Base-by-base conservation (phyloP, 1,284 basidiomycete genomes). In the Microbotryomycetes sp. region DNA sequence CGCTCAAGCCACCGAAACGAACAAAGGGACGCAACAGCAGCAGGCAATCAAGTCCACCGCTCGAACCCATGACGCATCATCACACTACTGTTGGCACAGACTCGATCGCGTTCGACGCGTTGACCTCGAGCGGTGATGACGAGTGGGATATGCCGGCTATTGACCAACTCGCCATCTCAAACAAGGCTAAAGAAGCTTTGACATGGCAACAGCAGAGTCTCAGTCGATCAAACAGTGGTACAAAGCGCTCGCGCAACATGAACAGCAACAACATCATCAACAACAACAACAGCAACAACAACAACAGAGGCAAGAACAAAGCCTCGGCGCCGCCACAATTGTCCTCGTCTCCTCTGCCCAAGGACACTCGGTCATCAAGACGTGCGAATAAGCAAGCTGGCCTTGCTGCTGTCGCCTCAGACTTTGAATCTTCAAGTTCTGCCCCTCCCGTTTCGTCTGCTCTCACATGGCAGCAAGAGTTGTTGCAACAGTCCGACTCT, bases 381-480 rank as follows among this genome's bases (percentile, higher is more conserved):
- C n/a, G n/a, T n/a, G 36, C 36, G 36, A 19, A 9, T 12, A 9
- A 42, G 12, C 36, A 42, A 19, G 9, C 36, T 42, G 9, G 12
- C 36, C 36, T 12, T 19, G 36, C 36, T 9, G 9, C 36, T 12
- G 9, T 42, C 36, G 19, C 36, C 36, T 19, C 9, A 19, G 36
- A 12, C 19, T 12, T 19, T 19, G 12, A 42, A 12, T 42, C 36
- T 42, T 19, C 9, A 19, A 19, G 9, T 42, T 12, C 36, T 19
- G 12, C 9, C 19, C 19, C 36, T 42, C 36, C 9, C 36, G 36
- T 42, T 19, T 42, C 36, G 36, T 42, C 36, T 1, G 46, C 59
- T 9, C 54, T 68, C 29, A 68, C 62, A 26, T 68, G 66, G 66
- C 66, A 68, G 49, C 66, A 68, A 51, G 61, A 59, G 28, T 52